phyloP scores from a whole-genome alignment of 1,284 basidiomycete species.

The Coniferiporia weirii region DNA sequence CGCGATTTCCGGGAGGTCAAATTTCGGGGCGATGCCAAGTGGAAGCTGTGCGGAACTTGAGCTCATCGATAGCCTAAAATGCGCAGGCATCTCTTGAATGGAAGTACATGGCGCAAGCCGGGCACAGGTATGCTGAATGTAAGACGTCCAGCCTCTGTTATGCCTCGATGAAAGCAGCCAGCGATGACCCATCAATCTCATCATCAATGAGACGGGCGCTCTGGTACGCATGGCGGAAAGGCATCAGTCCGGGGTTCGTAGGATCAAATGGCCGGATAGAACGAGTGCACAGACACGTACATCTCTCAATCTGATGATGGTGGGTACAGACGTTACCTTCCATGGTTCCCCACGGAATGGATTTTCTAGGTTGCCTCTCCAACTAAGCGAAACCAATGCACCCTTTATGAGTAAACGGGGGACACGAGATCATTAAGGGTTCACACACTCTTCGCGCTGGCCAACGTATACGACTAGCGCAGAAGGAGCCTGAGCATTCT shows the following conservation, averaged over 20 bases:
- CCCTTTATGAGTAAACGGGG: background rate
- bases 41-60: background rate
- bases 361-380: constrained; percentile 56
- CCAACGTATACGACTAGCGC: constrained; percentile 75
- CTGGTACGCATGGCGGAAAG: constrained; percentile 31
- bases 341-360: constrained; percentile 61
- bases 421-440: background rate
- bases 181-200: constrained; percentile 32
- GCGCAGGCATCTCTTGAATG: background rate
- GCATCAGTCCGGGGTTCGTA: background rate
- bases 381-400: constrained; percentile 37
- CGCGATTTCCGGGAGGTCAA: too few species aligned
- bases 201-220: constrained; percentile 54
- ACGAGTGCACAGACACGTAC: constrained; percentile 32
- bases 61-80: background rate
- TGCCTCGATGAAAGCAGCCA: constrained; percentile 2
- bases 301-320: constrained; percentile 62
- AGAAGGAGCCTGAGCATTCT: constrained; percentile 41
- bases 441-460: constrained; percentile 55
- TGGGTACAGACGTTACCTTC: constrained; percentile 64
- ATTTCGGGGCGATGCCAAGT: too few species aligned
- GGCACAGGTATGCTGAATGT: background rate
- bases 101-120: background rate
- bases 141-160: constrained; percentile 16
- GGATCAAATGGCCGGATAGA: constrained; percentile 1